Conservation (phyloP, 129 eudicot species). For the Lactuca sativa region DNA sequence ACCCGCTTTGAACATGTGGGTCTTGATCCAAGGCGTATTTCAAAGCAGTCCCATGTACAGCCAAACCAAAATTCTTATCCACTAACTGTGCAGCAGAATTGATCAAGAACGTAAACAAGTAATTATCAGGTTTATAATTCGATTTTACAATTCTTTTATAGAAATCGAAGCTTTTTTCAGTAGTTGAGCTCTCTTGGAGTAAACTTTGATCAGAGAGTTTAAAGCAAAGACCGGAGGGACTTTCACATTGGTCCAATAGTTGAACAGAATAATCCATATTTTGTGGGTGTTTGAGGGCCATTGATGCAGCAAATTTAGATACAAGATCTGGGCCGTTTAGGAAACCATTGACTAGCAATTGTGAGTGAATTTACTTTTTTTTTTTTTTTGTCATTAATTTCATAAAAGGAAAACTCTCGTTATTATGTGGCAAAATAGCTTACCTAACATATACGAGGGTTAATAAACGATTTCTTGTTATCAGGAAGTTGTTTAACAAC, state of each 20-base stretch:
- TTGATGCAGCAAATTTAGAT: constrained; percentile 39
- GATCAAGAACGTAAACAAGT: constrained; percentile 43
- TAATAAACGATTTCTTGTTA: no score
- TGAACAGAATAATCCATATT: constrained; percentile 33
- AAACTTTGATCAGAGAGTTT: constrained; percentile 39
- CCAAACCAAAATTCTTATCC: no score
- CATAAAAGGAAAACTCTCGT: not conserved
- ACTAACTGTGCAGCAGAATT: constrained; percentile 36
- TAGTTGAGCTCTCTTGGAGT: constrained; percentile 31
- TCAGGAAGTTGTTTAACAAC: no score
- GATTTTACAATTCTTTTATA: constrained; percentile 24
- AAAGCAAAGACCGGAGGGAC: constrained; percentile 37
- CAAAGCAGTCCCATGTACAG: constrained; percentile 26
- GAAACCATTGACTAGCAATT: constrained; percentile 21
- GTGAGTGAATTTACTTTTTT: constrained; percentile 27
- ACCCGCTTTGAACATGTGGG: constrained; percentile 41
- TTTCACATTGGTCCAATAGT: constrained; percentile 29
- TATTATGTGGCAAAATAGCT: not conserved
- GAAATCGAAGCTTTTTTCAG: constrained; percentile 33
- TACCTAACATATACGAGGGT: not conserved
- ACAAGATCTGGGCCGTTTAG: constrained; percentile 20
- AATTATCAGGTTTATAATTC: constrained; percentile 31
- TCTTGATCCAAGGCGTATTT: constrained; percentile 40
- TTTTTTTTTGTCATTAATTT: not conserved
- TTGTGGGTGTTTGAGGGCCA: constrained; percentile 43